These are phyloP conservation scores for Didymella segeticola DNA, from an alignment of 2,329 filamentous ascomycete genomes.

Conservation along the genomic window DNA sequence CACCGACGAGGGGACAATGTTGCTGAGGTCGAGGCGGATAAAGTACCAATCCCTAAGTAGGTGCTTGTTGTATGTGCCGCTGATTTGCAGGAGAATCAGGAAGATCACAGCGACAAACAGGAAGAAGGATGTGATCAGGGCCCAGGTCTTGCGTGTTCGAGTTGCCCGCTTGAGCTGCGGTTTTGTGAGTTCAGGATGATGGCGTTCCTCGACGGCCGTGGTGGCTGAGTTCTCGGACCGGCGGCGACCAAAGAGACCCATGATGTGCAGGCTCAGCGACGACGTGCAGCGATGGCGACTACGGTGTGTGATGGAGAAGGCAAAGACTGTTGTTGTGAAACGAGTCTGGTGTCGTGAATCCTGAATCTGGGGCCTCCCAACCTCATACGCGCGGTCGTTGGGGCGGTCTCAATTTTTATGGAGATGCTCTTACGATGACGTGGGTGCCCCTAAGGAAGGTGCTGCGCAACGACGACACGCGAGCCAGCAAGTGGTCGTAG, in stretches of 20 bases:
- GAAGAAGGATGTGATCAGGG: slow-evolving; percentile 69
- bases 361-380: slow-evolving; percentile 11
- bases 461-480: slow-evolving; percentile 18
- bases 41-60: slow-evolving; percentile 79
- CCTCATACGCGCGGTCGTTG: slow-evolving; percentile 19
- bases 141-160: slow-evolving; percentile 64
- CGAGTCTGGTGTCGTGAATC: slow-evolving; percentile 2
- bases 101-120: slow-evolving; percentile 80
- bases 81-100: slow-evolving; percentile 80
- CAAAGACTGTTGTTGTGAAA: slow-evolving; percentile 11
- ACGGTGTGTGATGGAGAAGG: not conserved
- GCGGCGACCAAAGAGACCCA: slow-evolving; percentile 35
- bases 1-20: slow-evolving; percentile 77
- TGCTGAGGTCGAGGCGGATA: slow-evolving; percentile 80
- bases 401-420: slow-evolving; percentile 21
- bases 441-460: slow-evolving; percentile 13
- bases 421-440: slow-evolving; percentile 17
- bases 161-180: slow-evolving; percentile 49
- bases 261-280: slow-evolving; percentile 1
- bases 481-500: slow-evolving; percentile 14
- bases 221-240: slow-evolving; percentile 28
- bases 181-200: slow-evolving; percentile 42
- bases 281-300: not conserved
- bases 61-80: slow-evolving; percentile 69
- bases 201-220: slow-evolving; percentile 18